These are phyloP conservation scores for Paramyrothecium roridum DNA, from an alignment of 2,329 filamentous ascomycete genomes.

Conservation along the genomic window DNA sequence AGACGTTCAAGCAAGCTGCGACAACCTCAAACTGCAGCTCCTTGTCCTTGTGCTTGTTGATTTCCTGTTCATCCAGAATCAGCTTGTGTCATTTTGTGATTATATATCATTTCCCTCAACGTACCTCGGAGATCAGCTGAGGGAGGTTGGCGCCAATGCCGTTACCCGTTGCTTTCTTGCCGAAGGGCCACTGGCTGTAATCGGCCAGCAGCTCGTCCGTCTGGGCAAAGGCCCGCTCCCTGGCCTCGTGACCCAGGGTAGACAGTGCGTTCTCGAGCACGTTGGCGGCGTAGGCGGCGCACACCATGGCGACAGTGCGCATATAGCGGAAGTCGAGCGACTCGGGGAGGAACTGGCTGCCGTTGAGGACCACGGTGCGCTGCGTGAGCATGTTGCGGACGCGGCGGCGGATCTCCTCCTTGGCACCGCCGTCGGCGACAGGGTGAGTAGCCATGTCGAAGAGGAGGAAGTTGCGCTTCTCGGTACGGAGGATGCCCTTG, in stretches of 20 bases:
- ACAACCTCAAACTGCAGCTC: slow-evolving; percentile 97
- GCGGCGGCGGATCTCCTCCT: slow-evolving; percentile 92
- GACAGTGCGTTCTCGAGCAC: slow-evolving; percentile 97
- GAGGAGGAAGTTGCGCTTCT: slow-evolving; percentile 98
- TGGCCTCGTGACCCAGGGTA: slow-evolving; percentile 87
- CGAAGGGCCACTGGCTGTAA: slow-evolving; percentile 98
- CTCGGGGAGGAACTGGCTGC: slow-evolving; percentile 87
- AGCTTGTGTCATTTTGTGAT: slow-evolving; percentile 6
- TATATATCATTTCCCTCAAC: no score
- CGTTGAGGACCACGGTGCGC: slow-evolving; percentile 85
- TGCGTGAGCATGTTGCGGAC: slow-evolving; percentile 91
- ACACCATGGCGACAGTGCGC: slow-evolving; percentile 93
- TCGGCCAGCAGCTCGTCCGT: slow-evolving; percentile 94
- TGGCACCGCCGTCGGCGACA: slow-evolving; percentile 91
- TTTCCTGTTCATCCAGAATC: slow-evolving; percentile 50
- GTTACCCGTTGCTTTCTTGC: slow-evolving; percentile 71
- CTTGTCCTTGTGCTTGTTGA: slow-evolving; percentile 83
- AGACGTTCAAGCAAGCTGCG: slow-evolving; percentile 93
- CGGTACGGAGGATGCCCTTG: slow-evolving; percentile 96
- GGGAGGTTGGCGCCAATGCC: slow-evolving; percentile 92
- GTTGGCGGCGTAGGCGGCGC: slow-evolving; percentile 95
- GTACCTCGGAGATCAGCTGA: slow-evolving; percentile 74
- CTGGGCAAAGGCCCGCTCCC: slow-evolving; percentile 93
- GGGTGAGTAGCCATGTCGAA: slow-evolving; percentile 99
- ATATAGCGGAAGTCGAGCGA: slow-evolving; percentile 91